Base-by-base conservation (phyloP, 2,329 filamentous ascomycete genomes). In the Nothophaeocryptopus gaeumannii region DNA sequence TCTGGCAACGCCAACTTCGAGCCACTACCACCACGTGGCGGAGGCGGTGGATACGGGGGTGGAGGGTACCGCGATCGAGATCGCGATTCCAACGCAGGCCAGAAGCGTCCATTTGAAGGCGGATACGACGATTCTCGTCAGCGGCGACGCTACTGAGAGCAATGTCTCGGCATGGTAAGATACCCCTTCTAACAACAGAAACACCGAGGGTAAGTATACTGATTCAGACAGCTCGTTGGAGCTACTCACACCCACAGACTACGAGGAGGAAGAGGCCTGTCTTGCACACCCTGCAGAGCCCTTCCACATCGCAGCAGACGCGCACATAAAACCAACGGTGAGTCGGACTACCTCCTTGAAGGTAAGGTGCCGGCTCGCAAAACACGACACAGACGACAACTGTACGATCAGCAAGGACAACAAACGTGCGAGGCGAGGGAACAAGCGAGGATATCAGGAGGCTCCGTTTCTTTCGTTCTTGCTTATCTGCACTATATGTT, bases 1-100 rank as follows among this genome's bases (percentile, higher is more conserved):
- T 62, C 63, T 16, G 67, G 72, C 39, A 88, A 88, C 58, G 88
- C 88, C 74, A 93, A 95, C 72, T 86, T 86, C 71, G 89, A 95
- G 69, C 89, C 88, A 54, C 82, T 93, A 67, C 84, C 86, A 64
- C 82, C 83, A 45, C 73, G 83, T 63, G 82, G 85, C 58, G 20
- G 20, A 26, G 20, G 20, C 20, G 76, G 76, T 68, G 77, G 78
- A 61, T 39, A 39, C n/a, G 73, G 75, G 56, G 72, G 79, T 67
- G 76, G 77, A 61, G 56, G 62, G n/a, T 63, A 68, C 57, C 60
- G 68, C 13, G 70, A 63, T 26, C 53, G 59, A 14, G 70, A 54
- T 62, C 68, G 59, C 55, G 70, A 68, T 41, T 71, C 74, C 57
- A 73, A 77, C 42, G 77, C 81, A 58, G 79, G 78, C 50, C 69